These are phyloP conservation scores for Astrephomene gubernaculifera DNA, from an alignment of 139 green algal species.

Conservation along the genomic window DNA sequence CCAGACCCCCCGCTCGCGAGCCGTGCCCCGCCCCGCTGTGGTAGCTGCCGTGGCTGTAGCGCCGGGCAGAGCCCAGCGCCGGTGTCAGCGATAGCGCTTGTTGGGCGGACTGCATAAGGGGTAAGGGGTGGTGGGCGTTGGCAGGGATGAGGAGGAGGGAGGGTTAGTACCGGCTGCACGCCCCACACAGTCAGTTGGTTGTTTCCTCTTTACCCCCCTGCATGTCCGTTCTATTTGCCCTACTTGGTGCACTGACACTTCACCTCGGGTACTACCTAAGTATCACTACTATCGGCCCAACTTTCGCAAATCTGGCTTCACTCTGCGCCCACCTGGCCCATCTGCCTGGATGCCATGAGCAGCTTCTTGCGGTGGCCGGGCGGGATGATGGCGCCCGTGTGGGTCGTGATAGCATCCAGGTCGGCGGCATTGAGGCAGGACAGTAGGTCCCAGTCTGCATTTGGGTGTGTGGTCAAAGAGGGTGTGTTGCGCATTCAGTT, in stretches of 20 bases:
- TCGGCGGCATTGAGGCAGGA: slow-evolving; percentile 24
- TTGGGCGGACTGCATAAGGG: neutral
- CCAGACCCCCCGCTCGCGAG: neutral
- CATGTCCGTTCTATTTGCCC: neutral
- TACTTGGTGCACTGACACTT: no score
- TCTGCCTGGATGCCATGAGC: slow-evolving; percentile 23
- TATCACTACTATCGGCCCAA: no score
- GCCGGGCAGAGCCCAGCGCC: neutral
- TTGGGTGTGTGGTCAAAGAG: neutral
- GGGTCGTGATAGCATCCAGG: slow-evolving; percentile 11
- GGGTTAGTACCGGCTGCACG: neutral
- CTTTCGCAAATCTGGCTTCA: no score
- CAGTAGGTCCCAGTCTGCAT: slow-evolving; percentile 37
- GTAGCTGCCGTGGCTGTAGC: slow-evolving; percentile 40
- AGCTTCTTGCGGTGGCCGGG: slow-evolving; percentile 41
- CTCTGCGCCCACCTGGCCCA: slow-evolving; percentile 15
- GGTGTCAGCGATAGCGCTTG: neutral
- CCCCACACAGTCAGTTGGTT: neutral
- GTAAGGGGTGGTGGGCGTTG: neutral
- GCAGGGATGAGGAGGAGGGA: neutral
- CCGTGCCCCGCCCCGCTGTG: slow-evolving; percentile 4
- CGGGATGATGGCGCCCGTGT: slow-evolving; percentile 19
- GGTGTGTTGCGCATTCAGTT: neutral
- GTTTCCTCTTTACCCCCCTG: neutral
- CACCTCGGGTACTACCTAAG: no score